Evolutionary conservation across 805 yeast genomes (phyloP).

Genomic region (Metschnikowia picachoensis): DNA sequence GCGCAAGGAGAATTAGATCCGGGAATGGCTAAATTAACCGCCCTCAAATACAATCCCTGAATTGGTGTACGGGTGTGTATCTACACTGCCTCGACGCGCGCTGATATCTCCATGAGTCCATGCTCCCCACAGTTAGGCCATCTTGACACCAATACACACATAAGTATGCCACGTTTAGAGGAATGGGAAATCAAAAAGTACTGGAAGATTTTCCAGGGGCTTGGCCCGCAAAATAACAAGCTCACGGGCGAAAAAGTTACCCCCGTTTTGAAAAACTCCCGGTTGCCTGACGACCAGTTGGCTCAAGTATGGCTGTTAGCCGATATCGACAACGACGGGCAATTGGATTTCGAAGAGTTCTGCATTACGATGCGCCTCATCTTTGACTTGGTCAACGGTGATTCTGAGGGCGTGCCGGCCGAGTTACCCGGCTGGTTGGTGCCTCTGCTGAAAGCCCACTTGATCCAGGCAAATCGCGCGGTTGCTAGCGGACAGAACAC

Average conservation of each 20-base stretch:
- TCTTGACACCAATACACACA: not conserved
- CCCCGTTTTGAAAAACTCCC: constrained; percentile 71
- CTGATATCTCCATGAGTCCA: too few relatives aligned
- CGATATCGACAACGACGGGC: constrained; percentile 22
- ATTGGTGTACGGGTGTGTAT: too few relatives aligned
- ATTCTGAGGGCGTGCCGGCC: constrained; percentile 53
- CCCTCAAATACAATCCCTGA: too few relatives aligned
- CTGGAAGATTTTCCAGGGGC: constrained; percentile 95
- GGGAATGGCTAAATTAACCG: too few relatives aligned
- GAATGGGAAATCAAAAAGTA: constrained; percentile 96
- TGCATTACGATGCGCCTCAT: constrained; percentile 96
- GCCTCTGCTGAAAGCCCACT: constrained; percentile 83
- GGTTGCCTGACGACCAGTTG: constrained; percentile 54
- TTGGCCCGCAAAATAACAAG: constrained; percentile 75
- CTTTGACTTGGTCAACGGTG: constrained; percentile 84
- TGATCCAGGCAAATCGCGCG: constrained; percentile 81
- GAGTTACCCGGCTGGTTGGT: constrained; percentile 87
- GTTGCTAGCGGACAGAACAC: constrained; percentile 32
- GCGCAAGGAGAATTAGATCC: too few relatives aligned
- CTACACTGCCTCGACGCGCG: too few relatives aligned
- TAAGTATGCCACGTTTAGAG: constrained; percentile 63
- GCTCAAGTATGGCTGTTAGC: constrained; percentile 82
- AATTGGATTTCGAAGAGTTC: constrained; percentile 93
- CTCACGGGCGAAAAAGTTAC: constrained; percentile 81
- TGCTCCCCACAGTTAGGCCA: too few relatives aligned